Conservation (phyloP, 768 basidiomycete genomes). For the Strobilomyces confusus region DNA sequence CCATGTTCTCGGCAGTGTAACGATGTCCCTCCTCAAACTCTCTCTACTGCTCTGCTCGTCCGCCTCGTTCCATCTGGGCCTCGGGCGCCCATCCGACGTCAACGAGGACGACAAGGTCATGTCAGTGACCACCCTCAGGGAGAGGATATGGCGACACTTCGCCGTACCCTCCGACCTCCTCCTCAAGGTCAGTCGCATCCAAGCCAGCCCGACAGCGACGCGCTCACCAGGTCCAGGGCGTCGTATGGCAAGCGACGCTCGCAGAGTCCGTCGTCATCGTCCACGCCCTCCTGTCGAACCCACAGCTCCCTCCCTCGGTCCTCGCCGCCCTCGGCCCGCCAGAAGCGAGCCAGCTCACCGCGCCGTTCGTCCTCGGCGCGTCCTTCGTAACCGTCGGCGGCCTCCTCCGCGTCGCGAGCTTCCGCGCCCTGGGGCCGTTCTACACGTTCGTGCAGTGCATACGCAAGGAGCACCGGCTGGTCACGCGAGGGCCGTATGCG, state of each 20-base stretch:
- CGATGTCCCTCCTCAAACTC: constrained; percentile 10
- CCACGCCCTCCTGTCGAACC: neutral
- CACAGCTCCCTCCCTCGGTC: neutral
- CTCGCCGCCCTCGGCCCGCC: constrained; percentile 9
- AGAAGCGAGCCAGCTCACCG: constrained; percentile 1
- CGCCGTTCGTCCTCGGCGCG: constrained; percentile 7
- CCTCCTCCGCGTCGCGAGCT: constrained; percentile 4
- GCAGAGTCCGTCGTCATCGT: constrained; percentile 5
- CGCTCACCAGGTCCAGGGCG: neutral
- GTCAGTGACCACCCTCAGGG: neutral
- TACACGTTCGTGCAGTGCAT: constrained; percentile 22
- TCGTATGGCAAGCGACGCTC: neutral
- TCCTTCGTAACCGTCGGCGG: constrained; percentile 3
- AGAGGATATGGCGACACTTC: constrained; percentile 6
- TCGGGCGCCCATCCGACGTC: neutral
- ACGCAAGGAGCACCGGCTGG: constrained; percentile 18
- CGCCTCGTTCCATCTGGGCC: constrained; percentile 1
- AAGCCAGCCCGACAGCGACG: neutral
- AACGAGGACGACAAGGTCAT: constrained; percentile 5
- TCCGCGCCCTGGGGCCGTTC: constrained; percentile 14
- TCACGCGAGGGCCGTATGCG: constrained; percentile 27
- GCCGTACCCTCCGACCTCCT: neutral
- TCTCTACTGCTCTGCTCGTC: constrained; percentile 9
- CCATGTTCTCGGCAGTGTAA: neutral
- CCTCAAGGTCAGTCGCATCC: neutral